These are phyloP conservation scores for Candida namnaoensis DNA, from an alignment of 805 yeast genomes.

Conservation along the genomic window DNA sequence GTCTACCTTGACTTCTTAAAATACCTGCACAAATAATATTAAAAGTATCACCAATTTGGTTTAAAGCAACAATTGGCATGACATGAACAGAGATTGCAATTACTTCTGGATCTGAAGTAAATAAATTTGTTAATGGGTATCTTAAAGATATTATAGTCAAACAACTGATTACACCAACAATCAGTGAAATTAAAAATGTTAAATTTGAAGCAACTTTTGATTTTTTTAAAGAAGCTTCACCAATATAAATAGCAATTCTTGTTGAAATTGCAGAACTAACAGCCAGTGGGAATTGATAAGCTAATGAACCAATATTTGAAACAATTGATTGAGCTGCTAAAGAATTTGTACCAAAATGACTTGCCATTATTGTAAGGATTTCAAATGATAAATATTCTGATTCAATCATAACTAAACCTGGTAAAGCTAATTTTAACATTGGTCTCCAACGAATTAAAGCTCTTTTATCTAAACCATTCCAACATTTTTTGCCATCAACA, in stretches of 20 bases:
- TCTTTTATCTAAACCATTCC: slow-evolving; percentile 50
- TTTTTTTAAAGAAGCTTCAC: slow-evolving; percentile 40
- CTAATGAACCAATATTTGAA: slow-evolving; percentile 46
- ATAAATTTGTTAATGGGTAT: slow-evolving; percentile 42
- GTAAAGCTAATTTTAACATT: slow-evolving; percentile 52
- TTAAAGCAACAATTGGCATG: slow-evolving; percentile 56
- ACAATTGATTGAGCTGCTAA: slow-evolving; percentile 46
- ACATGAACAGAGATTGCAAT: slow-evolving; percentile 38
- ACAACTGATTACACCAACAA: slow-evolving; percentile 45
- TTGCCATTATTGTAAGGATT: slow-evolving; percentile 57
- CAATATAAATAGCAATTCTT: slow-evolving; percentile 64
- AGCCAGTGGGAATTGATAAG: slow-evolving; percentile 70
- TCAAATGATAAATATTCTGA: slow-evolving; percentile 75
- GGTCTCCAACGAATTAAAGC: slow-evolving; percentile 51
- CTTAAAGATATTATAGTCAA: slow-evolving; percentile 36
- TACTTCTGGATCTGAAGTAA: slow-evolving; percentile 57
- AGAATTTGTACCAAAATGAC: slow-evolving; percentile 36
- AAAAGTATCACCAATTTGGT: slow-evolving; percentile 62
- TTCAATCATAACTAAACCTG: slow-evolving; percentile 69
- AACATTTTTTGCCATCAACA: slow-evolving; percentile 60
- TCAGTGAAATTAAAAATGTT: slow-evolving; percentile 34
- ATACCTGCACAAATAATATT: slow-evolving; percentile 68
- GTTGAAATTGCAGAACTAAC: slow-evolving; percentile 65
- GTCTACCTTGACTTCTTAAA: slow-evolving; percentile 70
- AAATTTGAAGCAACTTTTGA: slow-evolving; percentile 33